A percentile compares a stretch with the other conserved stretches of the same genome.
phyloP scores from a whole-genome alignment of 2,329 filamentous ascomycete genomes.

The Calonectria ilicicola region DNA sequence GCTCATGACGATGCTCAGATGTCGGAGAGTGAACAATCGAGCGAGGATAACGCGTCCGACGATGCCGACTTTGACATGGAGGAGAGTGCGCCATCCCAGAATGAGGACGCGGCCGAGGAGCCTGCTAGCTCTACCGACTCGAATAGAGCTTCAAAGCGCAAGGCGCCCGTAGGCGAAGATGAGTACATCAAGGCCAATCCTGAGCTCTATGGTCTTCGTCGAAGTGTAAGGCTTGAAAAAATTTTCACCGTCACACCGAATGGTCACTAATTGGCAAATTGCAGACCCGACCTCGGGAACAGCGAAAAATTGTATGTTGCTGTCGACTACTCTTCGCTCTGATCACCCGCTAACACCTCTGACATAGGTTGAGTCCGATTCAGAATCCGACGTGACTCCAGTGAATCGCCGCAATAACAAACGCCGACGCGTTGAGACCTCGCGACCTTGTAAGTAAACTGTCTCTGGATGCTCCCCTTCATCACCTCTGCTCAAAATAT shows the following conservation, averaged over 20 bases:
- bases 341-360: conserved; percentile 27
- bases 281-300: conserved; percentile 68
- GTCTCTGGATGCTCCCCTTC: background rate
- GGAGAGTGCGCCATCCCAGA: conserved; percentile 63
- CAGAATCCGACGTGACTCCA: conserved; percentile 78
- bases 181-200: conserved; percentile 92
- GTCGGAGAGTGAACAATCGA: conserved; percentile 61
- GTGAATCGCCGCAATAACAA: conserved; percentile 71
- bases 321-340: background rate
- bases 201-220: conserved; percentile 91
- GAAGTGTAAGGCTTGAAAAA: conserved; percentile 78
- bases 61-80: conserved; percentile 84
- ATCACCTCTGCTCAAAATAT: conserved; percentile 1
- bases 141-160: conserved; percentile 78
- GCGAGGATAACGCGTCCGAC: conserved; percentile 69
- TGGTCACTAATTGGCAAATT: conserved; percentile 46
- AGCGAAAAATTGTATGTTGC: conserved; percentile 66
- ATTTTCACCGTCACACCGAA: conserved; percentile 28
- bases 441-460: conserved; percentile 68
- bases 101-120: conserved; percentile 62
- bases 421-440: conserved; percentile 75
- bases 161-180: conserved; percentile 76
- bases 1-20: conserved; percentile 53
- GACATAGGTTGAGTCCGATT: conserved; percentile 65
- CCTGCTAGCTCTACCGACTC: conserved; percentile 80